These are phyloP conservation scores for Microstegium vimineum DNA, from an alignment of 176 grass and related monocot genomes.

Conservation along the genomic window DNA sequence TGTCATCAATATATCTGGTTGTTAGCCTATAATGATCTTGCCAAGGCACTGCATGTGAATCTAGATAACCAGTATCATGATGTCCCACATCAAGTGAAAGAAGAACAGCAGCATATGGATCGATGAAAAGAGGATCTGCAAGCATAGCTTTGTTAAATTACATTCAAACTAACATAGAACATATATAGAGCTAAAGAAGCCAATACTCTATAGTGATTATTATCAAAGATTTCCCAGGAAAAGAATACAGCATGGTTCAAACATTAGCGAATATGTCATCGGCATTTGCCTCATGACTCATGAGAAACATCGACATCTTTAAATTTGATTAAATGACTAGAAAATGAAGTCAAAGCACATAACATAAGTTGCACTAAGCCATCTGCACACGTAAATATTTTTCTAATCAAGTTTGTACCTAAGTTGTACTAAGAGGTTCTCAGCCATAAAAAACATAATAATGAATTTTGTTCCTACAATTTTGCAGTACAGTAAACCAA, in stretches of 20 bases:
- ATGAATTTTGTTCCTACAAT: background rate
- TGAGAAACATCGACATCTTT: background rate
- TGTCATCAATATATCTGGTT: slow-evolving; percentile 89
- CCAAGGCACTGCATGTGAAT: slow-evolving; percentile 17
- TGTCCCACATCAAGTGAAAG: slow-evolving; percentile 37
- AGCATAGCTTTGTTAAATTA: background rate
- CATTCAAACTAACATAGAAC: slow-evolving; percentile 3
- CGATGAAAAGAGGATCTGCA: slow-evolving; percentile 84
- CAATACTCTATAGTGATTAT: background rate
- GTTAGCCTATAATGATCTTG: slow-evolving; percentile 47
- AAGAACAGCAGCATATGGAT: slow-evolving; percentile 74
- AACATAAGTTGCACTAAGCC: background rate
- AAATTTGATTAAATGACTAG: background rate
- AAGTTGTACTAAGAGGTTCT: background rate
- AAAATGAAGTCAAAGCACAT: background rate
- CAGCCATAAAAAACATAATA: background rate
- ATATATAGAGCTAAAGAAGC: background rate
- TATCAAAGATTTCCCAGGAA: background rate
- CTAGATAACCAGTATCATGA: slow-evolving; percentile 23
- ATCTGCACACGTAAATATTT: background rate
- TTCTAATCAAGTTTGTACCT: background rate
- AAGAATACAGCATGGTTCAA: background rate
- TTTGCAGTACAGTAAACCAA: too few relatives aligned
- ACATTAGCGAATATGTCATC: background rate
- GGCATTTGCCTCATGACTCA: background rate